These are phyloP conservation scores for Trypanosomatidae sp. DNA, from an alignment of 208 protist species.

Conservation along the genomic window DNA sequence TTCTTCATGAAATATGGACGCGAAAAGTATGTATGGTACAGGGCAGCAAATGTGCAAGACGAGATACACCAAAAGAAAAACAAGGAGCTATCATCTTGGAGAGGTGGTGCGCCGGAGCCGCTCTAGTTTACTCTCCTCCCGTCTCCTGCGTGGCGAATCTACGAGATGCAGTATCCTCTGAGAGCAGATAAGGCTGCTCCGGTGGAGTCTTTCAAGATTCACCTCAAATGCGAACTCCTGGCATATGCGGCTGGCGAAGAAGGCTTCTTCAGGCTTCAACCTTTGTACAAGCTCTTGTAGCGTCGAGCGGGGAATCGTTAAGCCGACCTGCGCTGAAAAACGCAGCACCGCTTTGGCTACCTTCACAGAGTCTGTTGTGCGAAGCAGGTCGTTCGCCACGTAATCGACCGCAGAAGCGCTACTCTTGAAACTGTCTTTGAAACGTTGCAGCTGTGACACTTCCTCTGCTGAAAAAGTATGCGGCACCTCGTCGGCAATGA, in stretches of 20 bases:
- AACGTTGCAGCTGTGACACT: slow-evolving; percentile 8
- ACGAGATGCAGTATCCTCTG: background rate
- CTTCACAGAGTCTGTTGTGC: slow-evolving; percentile 19
- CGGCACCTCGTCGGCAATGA: background rate
- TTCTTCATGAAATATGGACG: background rate
- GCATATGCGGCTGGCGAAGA: background rate
- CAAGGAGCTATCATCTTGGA: background rate
- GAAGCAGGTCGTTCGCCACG: slow-evolving; percentile 21
- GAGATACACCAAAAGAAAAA: background rate
- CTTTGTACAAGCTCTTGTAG: slow-evolving; percentile 4
- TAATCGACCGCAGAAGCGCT: slow-evolving; percentile 2
- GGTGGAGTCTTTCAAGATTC: background rate
- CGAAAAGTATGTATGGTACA: slow-evolving; percentile 3
- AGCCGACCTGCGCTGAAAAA: slow-evolving; percentile 11
- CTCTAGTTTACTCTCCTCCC: slow-evolving; percentile 24
- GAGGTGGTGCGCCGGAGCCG: slow-evolving; percentile 8
- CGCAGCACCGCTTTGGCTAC: slow-evolving; percentile 19
- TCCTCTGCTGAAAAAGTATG: background rate
- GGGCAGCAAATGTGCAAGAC: background rate
- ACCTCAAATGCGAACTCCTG: slow-evolving; percentile 14
- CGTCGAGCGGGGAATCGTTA: slow-evolving; percentile 25
- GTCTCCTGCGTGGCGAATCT: background rate
- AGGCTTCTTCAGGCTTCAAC: background rate
- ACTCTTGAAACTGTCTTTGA: background rate
- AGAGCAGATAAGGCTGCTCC: background rate